Base-by-base conservation (phyloP, 257 asterid genomes). In the Primulina huaijiensis region DNA sequence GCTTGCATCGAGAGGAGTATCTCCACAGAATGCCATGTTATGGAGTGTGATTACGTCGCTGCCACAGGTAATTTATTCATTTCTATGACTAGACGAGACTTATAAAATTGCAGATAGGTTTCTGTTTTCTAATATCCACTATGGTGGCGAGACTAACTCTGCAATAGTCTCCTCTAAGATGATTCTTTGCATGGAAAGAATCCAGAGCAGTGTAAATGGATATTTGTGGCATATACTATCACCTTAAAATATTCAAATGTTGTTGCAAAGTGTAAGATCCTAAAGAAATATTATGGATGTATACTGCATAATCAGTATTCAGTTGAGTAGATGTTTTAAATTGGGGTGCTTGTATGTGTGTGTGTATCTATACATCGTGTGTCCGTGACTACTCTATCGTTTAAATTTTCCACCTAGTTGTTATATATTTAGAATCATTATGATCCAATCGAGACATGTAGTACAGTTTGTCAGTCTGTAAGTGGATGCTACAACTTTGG, bases 31-130 rank as follows among this genome's bases (percentile, higher is more conserved):
- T 12, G 97, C 99, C 71, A 85, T 94, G 96, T 35, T 94, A 52
- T 94, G 97, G 99, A 94, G 99, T 75, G 86, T 94, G 59, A 86
- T 94, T 62, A 91, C 99, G 14, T 94, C 99, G 29, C 84, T 94
- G 65, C 99, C 99, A 16, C 97, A 93, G 95, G 99, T 93, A 79
- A 68, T 38, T 65, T 1, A 20, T 68, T 27, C 3, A 6, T 43
- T 50, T 4, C 12, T 20, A 16, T 61, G 65, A 50, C 8, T 50
- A 62, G 73, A 50, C 30, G 40, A 56, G 5, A 23, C 38, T 12
- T 61, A 12, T 35, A 72, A 34, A 69, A 29, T 5, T 0, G 74
- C 17, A 56, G 17, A 50, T 35, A 27, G 12, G 3, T n/a, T 63
- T 35, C 23, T 19, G 12, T 63, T 19, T 63, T 14, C 19, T 3